A percentile compares a stretch with the other conserved stretches of the same genome.
Evolutionary conservation across 2,329 filamentous ascomycete genomes (phyloP).

Genomic region (Ophioceras dolichostomum): DNA sequence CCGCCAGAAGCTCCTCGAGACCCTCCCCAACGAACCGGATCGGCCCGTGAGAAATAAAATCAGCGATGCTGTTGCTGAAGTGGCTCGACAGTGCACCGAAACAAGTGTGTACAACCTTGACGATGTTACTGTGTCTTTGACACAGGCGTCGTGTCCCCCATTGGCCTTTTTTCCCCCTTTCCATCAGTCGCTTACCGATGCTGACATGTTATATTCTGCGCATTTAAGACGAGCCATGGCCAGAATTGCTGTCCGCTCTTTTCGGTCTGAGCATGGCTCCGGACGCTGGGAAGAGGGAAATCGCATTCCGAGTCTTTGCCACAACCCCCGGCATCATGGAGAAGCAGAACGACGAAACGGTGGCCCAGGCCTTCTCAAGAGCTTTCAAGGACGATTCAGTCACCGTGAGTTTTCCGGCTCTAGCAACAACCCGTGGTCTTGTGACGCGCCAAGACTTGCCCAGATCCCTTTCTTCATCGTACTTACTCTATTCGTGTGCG

Average conservation of each 20-base stretch:
- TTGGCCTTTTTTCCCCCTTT: no score
- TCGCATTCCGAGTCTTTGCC: conserved; percentile 88
- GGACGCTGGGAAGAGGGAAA: conserved; percentile 76
- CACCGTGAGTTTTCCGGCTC: conserved; percentile 49
- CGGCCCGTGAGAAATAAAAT: conserved; percentile 82
- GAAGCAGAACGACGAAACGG: conserved; percentile 86
- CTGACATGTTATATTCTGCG: background rate
- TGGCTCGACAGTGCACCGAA: conserved; percentile 90
- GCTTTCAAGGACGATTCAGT: conserved; percentile 86
- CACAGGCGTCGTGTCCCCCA: no score
- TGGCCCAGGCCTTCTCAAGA: conserved; percentile 75
- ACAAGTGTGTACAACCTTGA: conserved; percentile 59
- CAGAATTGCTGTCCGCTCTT: conserved; percentile 72
- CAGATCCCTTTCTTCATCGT: no score
- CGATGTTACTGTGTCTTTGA: background rate
- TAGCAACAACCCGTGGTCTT: no score
- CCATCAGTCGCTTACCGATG: no score
- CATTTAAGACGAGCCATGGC: conserved; percentile 65
- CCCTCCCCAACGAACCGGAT: conserved; percentile 60
- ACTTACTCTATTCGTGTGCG: no score
- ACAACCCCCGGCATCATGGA: conserved; percentile 94
- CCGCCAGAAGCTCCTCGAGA: conserved; percentile 70
- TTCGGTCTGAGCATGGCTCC: conserved; percentile 84
- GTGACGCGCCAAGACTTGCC: no score
- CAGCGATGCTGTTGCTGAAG: conserved; percentile 91